Conservation (phyloP, 371 early-diverging fungal genomes). For the Choanephora cucurbitarum region DNA sequence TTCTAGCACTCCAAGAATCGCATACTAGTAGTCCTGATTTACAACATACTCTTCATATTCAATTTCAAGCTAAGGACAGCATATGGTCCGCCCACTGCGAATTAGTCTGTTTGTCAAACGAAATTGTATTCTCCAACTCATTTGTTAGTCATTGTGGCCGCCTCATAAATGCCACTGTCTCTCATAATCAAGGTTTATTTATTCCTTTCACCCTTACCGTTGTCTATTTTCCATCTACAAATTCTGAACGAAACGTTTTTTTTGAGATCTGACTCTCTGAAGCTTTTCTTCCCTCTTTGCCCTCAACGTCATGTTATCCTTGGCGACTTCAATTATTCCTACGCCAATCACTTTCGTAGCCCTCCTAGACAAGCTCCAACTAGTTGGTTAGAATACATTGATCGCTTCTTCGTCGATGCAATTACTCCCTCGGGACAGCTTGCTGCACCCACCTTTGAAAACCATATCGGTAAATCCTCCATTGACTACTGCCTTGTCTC, state of each 20-base stretch:
- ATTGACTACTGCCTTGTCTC: background rate
- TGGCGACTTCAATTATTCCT: background rate
- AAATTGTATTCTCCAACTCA: conserved; percentile 1
- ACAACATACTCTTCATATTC: conserved; percentile 1
- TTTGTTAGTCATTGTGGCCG: conserved; percentile 5
- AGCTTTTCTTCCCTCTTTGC: background rate
- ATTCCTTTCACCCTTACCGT: background rate
- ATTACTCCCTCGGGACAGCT: no score
- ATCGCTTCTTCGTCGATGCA: background rate
- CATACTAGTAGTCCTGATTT: conserved; percentile 1
- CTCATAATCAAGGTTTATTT: background rate
- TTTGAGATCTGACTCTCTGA: background rate
- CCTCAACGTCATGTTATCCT: background rate
- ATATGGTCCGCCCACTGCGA: no score
- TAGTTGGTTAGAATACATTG: background rate
- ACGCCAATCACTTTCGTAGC: background rate
- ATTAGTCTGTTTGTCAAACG: conserved; percentile 3
- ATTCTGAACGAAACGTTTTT: background rate
- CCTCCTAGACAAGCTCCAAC: background rate
- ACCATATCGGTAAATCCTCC: no score
- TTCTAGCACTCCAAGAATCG: conserved; percentile 6
- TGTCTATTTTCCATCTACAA: background rate
- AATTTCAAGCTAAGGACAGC: conserved; percentile 8
- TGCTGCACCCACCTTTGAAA: no score
- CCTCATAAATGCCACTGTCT: conserved; percentile 2